Conservation (phyloP, 2,329 filamentous ascomycete genomes). For the Xylariaceae sp. region DNA sequence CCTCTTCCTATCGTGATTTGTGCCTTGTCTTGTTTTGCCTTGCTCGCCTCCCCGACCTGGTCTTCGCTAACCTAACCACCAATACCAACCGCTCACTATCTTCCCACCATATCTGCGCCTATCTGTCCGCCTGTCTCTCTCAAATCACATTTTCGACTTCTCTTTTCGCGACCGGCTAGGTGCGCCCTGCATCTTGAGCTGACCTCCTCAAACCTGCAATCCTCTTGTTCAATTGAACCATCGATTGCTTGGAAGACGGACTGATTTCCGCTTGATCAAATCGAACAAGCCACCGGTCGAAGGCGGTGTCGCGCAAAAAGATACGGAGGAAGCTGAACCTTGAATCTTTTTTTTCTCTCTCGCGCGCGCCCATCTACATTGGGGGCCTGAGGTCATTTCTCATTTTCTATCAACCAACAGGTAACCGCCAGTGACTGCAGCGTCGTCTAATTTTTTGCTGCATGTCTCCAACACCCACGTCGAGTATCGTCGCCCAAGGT, state of each 20-base stretch:
- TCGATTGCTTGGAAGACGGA: too few species aligned
- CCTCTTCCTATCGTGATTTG: not conserved
- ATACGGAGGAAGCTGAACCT: too few species aligned
- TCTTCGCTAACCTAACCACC: too few species aligned
- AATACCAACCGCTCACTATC: not conserved
- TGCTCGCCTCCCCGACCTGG: not conserved
- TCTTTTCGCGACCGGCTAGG: not conserved
- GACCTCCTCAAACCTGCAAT: too few species aligned
- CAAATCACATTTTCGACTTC: too few species aligned
- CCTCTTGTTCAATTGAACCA: too few species aligned
- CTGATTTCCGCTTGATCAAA: too few species aligned
- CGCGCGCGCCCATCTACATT: not conserved
- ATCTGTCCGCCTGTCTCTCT: not conserved
- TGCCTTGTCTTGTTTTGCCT: not conserved
- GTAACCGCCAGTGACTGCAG: not conserved
- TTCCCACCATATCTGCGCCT: not conserved
- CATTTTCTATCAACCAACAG: not conserved
- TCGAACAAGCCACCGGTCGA: not conserved
- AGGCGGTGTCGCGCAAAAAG: too few species aligned
- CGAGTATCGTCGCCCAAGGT: conserved; percentile 12
- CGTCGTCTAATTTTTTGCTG: not conserved
- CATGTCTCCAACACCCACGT: conserved; percentile 13
- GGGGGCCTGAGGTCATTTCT: not conserved
- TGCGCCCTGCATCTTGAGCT: not conserved
- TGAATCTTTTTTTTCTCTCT: not conserved